phyloP scores from a whole-genome alignment of 495 filamentous ascomycete species.

The Penicillium silybi region DNA sequence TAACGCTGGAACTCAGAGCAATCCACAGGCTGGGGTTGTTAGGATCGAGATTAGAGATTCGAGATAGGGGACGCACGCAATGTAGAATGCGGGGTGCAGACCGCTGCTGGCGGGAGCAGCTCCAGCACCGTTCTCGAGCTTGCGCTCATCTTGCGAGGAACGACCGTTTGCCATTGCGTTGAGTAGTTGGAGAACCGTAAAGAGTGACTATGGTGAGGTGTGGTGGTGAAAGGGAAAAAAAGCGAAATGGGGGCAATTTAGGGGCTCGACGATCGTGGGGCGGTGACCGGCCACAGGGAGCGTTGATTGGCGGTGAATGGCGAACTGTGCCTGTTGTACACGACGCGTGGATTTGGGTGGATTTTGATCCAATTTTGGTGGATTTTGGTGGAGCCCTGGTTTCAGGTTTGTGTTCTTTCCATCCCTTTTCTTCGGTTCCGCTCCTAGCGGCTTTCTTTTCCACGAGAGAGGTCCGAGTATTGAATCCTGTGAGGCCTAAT shows the following conservation, averaged over 20 bases:
- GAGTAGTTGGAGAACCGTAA: constrained; percentile 18
- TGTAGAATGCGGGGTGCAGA: constrained; percentile 80
- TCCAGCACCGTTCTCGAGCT: constrained; percentile 28
- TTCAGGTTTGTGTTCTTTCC: constrained; percentile 8
- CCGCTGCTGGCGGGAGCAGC: constrained; percentile 17
- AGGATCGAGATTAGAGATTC: not conserved
- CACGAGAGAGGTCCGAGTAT: too few relatives aligned
- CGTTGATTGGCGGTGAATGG: constrained; percentile 12
- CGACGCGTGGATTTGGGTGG: constrained; percentile 20
- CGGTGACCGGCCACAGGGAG: constrained; percentile 4
- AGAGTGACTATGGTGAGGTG: constrained; percentile 33
- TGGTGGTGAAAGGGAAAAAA: not conserved
- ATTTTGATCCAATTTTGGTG: too few relatives aligned
- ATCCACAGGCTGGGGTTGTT: constrained; percentile 69
- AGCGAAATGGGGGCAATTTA: constrained; percentile 6
- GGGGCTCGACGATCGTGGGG: constrained; percentile 15
- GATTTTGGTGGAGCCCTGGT: constrained; percentile 1
- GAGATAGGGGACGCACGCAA: constrained; percentile 56
- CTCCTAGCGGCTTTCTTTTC: not conserved
- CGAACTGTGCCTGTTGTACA: too few relatives aligned
- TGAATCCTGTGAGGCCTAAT: too few relatives aligned
- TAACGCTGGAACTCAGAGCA: constrained; percentile 78
- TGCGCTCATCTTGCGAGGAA: constrained; percentile 31
- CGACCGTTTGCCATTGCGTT: constrained; percentile 31
- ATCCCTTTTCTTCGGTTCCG: not conserved